A percentile compares a stretch with the other conserved stretches of the same genome.
phyloP scores from a whole-genome alignment of 2,329 filamentous ascomycete genomes.

The Tolypocladium ovalisporum region DNA sequence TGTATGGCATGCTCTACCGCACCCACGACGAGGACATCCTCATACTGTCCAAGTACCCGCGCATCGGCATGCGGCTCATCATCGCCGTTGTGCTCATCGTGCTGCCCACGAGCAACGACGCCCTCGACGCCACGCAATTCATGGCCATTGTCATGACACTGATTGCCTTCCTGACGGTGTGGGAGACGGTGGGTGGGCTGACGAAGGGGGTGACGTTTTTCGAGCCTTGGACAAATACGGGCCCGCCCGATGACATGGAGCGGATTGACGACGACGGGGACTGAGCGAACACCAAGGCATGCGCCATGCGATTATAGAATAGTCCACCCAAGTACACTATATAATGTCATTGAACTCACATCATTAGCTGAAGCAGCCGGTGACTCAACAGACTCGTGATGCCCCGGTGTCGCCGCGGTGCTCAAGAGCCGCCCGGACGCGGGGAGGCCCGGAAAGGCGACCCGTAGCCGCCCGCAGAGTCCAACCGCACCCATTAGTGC shows the following conservation, averaged over 20 bases:
- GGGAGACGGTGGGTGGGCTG: constrained; percentile 30
- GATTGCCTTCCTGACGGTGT: constrained; percentile 28
- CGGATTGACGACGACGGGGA: neutral
- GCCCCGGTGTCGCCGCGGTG: neutral
- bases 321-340: neutral
- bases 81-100: constrained; percentile 20
- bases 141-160: constrained; percentile 31
- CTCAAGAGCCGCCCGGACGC: neutral
- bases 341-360: neutral
- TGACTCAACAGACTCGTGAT: neutral
- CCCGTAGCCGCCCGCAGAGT: neutral
- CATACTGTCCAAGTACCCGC: constrained; percentile 20
- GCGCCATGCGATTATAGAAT: neutral
- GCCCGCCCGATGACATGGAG: constrained; percentile 10
- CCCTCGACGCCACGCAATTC: constrained; percentile 20
- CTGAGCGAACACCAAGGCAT: constrained; percentile 4
- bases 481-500: neutral
- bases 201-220: constrained; percentile 17
- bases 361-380: neutral
- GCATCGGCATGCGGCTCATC: constrained; percentile 23
- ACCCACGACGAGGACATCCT: constrained; percentile 23
- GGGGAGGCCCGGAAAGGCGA: neutral
- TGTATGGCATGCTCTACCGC: constrained; percentile 28
- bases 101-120: constrained; percentile 22
- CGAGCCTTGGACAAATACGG: constrained; percentile 20